A percentile compares a stretch with the other conserved stretches of the same genome.
These are phyloP conservation scores for Crithidia brevicula DNA, from an alignment of 208 protist species.

Conservation along the genomic window DNA sequence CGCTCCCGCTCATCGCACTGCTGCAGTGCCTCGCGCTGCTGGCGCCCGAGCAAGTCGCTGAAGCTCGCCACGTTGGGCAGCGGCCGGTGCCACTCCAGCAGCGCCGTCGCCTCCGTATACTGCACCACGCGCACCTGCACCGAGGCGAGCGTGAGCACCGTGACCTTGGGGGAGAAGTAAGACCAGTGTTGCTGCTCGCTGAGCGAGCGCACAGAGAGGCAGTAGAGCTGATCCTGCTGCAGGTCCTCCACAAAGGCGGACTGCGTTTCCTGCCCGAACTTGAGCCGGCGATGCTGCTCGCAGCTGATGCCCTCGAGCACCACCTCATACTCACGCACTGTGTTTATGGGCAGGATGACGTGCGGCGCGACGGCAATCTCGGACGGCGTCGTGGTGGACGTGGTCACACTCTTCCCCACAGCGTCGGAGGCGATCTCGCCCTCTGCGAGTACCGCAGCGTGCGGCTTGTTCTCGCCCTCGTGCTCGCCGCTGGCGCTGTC, in stretches of 20 bases:
- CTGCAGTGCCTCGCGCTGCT: conserved; percentile 60
- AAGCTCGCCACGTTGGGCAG: conserved; percentile 54
- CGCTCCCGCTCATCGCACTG: conserved; percentile 80
- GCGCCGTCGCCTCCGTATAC: conserved; percentile 72
- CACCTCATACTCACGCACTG: conserved; percentile 80
- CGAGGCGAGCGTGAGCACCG: conserved; percentile 78
- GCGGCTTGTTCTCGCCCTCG: conserved; percentile 18
- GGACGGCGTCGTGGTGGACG: not conserved
- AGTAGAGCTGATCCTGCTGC: conserved; percentile 83
- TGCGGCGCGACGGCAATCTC: conserved; percentile 21
- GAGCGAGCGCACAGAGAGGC: conserved; percentile 76
- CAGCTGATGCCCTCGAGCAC: conserved; percentile 72
- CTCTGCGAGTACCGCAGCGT: not conserved
- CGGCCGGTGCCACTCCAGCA: conserved; percentile 71
- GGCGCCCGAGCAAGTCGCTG: conserved; percentile 47
- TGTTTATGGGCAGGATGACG: conserved; percentile 77
- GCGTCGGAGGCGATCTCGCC: not conserved
- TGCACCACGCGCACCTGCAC: conserved; percentile 63
- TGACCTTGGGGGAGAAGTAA: conserved; percentile 73
- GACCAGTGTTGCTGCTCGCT: conserved; percentile 88
- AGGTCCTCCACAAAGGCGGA: conserved; percentile 62
- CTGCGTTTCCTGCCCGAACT: conserved; percentile 57
- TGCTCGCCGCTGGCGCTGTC: conserved; percentile 10
- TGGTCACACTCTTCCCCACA: conserved; percentile 2
- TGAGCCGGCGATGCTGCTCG: conserved; percentile 48